Evolutionary conservation across 2,329 filamentous ascomycete species (phyloP), one percentile per base, ranked within the genome.

Genomic region (Ceratocystis huliohia): DNA sequence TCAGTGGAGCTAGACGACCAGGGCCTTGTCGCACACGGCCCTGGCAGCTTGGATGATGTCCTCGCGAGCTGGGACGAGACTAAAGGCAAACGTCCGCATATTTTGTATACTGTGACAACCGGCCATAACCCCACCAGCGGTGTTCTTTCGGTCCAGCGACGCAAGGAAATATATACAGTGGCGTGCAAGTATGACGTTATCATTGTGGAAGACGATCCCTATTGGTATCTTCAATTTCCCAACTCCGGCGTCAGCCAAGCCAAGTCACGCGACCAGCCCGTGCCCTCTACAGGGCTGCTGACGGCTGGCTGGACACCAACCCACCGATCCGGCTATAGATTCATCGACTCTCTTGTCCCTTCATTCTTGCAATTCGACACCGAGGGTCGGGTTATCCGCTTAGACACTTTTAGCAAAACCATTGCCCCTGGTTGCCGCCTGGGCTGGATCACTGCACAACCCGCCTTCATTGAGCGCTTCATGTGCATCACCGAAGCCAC

Each of bases 401-500:
- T 96, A 2, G 93, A 96, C 74, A 96, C 92, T 0, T 96, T 96
- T 75, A 94, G 89, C 72, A 96, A 97, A 77, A 95, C 90, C 0
- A 83, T 96, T 20, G 91, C 91, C 0, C 93, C 93, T 0, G 93
- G 93, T 1, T 95, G 90, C 73, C 86, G 93, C 37, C 78, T 96
- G 1, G 93, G 93, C 50, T 96, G 91, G 90, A 86, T 96, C 70
- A 96, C 92, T 0, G 87, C 88, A 0, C 88, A 95, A 72, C 91
- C 91, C 1, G 84, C 78, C 0, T 78, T 96, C 61, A 80, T 91
- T 61, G 89, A 95, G 74, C 84, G 88, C 5, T 78, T 94, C 56
- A 70, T 79, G 45, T 73, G 76, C 66, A 88, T 95, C 71, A 87
- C 85, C 22, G 92, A 96, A 75, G 81, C 83, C 0, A 82, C 82